Evolutionary conservation across 768 basidiomycete species (phyloP), one percentile per base, ranked within the genome.

Genomic region (Boletus subcaerulescens): DNA sequence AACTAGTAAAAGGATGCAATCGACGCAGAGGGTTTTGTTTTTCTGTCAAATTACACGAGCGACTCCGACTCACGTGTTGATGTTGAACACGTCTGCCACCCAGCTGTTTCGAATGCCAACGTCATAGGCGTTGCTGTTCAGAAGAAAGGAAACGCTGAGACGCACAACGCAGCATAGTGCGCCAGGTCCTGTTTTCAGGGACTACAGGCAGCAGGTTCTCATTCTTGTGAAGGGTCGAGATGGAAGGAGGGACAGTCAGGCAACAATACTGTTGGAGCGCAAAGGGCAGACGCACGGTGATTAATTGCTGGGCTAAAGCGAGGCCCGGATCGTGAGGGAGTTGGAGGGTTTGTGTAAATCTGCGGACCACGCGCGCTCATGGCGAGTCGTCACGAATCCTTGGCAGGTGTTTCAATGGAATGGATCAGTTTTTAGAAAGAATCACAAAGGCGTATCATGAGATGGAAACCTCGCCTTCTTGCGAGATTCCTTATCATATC

Each of bases 41-140:
- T 39, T 32, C 18, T 39, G 39, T 36, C 12, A 18, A 18, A 50
- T 29, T 29, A 48, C 54, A 54, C 46, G 41, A 40, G 51, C 29
- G 41, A 73, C 83, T 64, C 70, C 29, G 41, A 73, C 83, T 64
- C 70, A 86, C 85, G 85, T 87, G 67, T 86, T 87, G 65, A 88
- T 79, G 62, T 88, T 89, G 76, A 89, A 91, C 61, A 81, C 82
- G 72, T 91, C 89, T 38, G 86, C 87, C 41, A 91, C 80, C 89
- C 87, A 91, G 73, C 86, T 87, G 57, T 63, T 48, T n/a, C 31
- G 43, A 48, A 50, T 55, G 29, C 55, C 44, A 46, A 39, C 24
- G 15, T 42, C 22, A 57, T 38, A 45, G 46, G 40, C 42, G 22
- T 14, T 31, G 35, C 41, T 18, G 50, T 40, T 36, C 18, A 40